Base-by-base conservation (phyloP, 164 flowering plant species). In the Liquidambar formosana region DNA sequence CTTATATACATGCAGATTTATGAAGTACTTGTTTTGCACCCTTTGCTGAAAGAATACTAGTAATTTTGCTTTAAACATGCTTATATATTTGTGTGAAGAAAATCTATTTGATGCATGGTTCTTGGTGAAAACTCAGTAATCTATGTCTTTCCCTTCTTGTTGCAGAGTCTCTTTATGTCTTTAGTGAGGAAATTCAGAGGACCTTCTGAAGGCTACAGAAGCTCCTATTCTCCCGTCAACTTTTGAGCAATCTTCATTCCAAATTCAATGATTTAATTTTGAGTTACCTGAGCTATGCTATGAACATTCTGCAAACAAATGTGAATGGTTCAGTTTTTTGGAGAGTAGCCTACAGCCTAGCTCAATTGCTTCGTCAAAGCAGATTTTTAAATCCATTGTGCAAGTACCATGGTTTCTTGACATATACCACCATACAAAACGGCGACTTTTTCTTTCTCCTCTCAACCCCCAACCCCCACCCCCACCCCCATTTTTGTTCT, bases 171-270 rank as follows among this genome's bases (percentile, higher is more conserved):
- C 15, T 67, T 77, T 53, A 67, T 66, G 58, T 84, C 89, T 49
- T 63, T 85, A 26, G 69, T 82, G 44, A 78, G 79, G 69, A 90
- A 69, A 81, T 80, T 82, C 68, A 84, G 83, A 77, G 85, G 91
- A 72, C 86, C 88, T 21, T 77, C 86, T 56, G 71, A 75, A 71
- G 79, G 84, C 58, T 68, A 87, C 64, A 77, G 86, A 41, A 84
- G 82, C 79, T 82, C 94, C 5, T 93, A 88, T 75, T 86, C 96
- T 65, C 83, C 87, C 2, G 88, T 86, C 64, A 82, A 86, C 77
- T 93, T 88, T 70, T 93, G 85, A 87, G 79, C 63, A 16, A 38
- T 57, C 51, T 60, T 66, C 66, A 16, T 14, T 11, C 8, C 6
- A 2, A 45, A 45, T 60, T 61, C 4, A 9, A 21, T 25, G 69